Evolutionary conservation across 352 stramenopile species (phyloP).

Genomic region (Globisporangium radiosum): DNA sequence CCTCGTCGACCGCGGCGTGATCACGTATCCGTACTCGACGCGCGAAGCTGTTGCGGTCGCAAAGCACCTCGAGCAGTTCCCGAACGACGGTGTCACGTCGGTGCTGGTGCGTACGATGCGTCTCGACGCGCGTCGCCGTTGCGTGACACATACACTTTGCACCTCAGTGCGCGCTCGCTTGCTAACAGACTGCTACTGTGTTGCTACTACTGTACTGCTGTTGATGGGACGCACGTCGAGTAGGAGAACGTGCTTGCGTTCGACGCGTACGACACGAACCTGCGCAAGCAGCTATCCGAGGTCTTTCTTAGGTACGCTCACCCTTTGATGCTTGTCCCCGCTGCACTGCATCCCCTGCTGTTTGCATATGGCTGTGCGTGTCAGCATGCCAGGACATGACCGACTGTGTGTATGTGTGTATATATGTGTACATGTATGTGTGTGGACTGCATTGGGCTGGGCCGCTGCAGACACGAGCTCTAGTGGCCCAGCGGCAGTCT

Average conservation of each 20-base stretch:
- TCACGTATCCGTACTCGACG: slow-evolving; percentile 94
- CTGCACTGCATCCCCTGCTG: not conserved
- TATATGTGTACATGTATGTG: slow-evolving; percentile 9
- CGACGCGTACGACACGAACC: slow-evolving; percentile 79
- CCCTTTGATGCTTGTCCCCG: too few relatives aligned
- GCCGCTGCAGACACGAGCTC: slow-evolving; percentile 8
- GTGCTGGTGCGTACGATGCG: slow-evolving; percentile 30
- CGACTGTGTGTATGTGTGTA: slow-evolving; percentile 1
- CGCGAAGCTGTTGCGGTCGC: slow-evolving; percentile 92
- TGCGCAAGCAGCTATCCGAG: slow-evolving; percentile 65
- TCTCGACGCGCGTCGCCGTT: not conserved
- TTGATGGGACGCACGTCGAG: not conserved
- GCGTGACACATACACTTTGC: not conserved
- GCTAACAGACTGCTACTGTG: too few relatives aligned
- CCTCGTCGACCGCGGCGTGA: slow-evolving; percentile 80
- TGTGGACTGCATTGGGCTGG: slow-evolving; percentile 6
- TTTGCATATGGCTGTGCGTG: not conserved
- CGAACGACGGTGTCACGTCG: slow-evolving; percentile 81
- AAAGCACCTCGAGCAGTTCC: slow-evolving; percentile 92
- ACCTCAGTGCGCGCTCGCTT: too few relatives aligned
- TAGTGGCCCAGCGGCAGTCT: slow-evolving; percentile 1
- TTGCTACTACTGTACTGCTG: too few relatives aligned
- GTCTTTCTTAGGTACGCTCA: slow-evolving; percentile 67
- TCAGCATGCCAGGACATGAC: too few relatives aligned
- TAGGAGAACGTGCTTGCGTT: slow-evolving; percentile 95